Percentiles rank a stretch among this genome's conserved stretches.
These are phyloP conservation scores for Dryas octopetala DNA, from an alignment of 306 rosid species.

Conservation along the genomic window DNA sequence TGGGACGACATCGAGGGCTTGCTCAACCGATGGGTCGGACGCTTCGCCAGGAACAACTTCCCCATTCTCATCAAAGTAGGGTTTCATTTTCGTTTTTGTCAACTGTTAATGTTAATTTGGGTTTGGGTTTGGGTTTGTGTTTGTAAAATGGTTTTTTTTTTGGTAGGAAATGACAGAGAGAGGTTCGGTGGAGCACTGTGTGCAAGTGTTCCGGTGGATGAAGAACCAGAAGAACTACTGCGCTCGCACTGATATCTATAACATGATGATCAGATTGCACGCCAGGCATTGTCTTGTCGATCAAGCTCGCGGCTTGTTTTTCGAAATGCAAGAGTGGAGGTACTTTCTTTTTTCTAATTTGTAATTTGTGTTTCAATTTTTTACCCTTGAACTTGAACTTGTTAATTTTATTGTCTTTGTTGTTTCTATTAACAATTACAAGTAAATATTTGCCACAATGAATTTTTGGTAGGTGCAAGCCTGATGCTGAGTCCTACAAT, in stretches of 20 bases:
- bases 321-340: constrained; percentile 97
- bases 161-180: constrained; percentile 66
- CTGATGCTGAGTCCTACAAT: constrained; percentile 85
- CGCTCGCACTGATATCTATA: constrained; percentile 86
- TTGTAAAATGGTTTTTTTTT: constrained; percentile 9
- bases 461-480: constrained; percentile 71
- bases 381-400: background rate
- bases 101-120: background rate
- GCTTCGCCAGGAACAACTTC: constrained; percentile 84
- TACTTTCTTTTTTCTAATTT: constrained; percentile 11
- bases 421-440: background rate
- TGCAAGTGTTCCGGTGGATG: constrained; percentile 77
- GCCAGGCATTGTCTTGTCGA: constrained; percentile 76
- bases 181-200: constrained; percentile 77
- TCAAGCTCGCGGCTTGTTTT: constrained; percentile 94
- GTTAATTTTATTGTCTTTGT: background rate
- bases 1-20: constrained; percentile 64
- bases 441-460: background rate
- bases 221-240: constrained; percentile 68
- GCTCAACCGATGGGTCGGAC: constrained; percentile 83
- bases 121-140: background rate
- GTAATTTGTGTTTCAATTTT: background rate
- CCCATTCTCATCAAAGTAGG: constrained; percentile 71
- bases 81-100: background rate
- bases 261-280: constrained; percentile 82